A percentile compares a stretch with the other conserved stretches of the same genome.
phyloP scores from a whole-genome alignment of 139 green algal species.

The Mesostigma viride region DNA sequence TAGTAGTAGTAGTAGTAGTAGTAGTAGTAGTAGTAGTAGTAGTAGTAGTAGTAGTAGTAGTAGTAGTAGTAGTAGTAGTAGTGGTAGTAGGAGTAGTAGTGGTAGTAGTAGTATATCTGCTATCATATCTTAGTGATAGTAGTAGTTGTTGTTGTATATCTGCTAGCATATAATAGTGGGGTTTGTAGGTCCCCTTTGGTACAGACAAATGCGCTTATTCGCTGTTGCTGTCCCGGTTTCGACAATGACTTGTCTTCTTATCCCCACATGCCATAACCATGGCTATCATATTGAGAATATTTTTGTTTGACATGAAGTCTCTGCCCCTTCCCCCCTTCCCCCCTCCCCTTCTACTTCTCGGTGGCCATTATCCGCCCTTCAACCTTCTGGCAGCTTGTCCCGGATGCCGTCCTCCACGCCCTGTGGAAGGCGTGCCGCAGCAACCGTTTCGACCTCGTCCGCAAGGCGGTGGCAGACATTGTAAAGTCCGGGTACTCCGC shows the following conservation, averaged over 20 bases:
- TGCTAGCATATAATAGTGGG: no score
- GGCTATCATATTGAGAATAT: neutral
- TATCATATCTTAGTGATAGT: no score
- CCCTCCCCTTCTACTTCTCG: neutral
- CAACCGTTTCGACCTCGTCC: constrained; percentile 6
- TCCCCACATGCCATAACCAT: neutral
- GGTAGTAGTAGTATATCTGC: no score
- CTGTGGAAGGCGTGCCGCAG: no score
- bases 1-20: no score
- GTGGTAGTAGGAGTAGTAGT: no score
- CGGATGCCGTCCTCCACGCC: constrained; percentile 7
- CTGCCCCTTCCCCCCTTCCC: neutral
- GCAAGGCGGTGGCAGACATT: constrained; percentile 10
- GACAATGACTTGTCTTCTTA: neutral
- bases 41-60: no score
- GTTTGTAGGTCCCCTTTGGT: no score
- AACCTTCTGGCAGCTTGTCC: constrained; percentile 11
- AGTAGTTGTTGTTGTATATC: no score
- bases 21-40: no score
- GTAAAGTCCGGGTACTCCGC: constrained; percentile 8
- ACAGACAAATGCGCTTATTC: neutral
- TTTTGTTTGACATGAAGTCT: neutral
- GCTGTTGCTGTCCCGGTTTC: neutral
- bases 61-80: no score
- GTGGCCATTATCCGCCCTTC: neutral